A percentile compares a stretch with the other conserved stretches of the same genome.
Evolutionary conservation across 129 eudicot genomes (phyloP).

Genomic region (Kitagawia praeruptora): DNA sequence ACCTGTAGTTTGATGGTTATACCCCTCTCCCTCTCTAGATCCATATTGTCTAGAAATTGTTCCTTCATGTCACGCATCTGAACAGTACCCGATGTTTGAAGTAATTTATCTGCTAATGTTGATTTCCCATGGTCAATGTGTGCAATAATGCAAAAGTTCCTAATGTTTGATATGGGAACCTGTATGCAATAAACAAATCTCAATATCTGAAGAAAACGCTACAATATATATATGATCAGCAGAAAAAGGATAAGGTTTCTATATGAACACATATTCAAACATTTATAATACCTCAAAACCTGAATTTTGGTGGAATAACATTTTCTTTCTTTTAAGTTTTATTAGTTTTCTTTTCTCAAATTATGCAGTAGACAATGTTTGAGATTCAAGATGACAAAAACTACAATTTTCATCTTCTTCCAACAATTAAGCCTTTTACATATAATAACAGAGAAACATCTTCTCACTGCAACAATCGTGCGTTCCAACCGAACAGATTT

Average conservation of each 20-base stretch:
- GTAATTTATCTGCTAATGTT: slow-evolving; percentile 93
- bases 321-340: background rate
- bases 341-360: background rate
- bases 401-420: background rate
- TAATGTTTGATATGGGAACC: slow-evolving; percentile 77
- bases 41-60: slow-evolving; percentile 98
- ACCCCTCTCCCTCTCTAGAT: slow-evolving; percentile 98
- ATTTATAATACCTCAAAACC: background rate
- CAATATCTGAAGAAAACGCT: background rate
- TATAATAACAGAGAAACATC: background rate
- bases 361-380: background rate
- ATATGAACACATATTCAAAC: background rate
- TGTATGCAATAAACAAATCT: slow-evolving; percentile 23
- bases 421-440: background rate
- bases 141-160: slow-evolving; percentile 91
- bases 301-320: background rate
- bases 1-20: slow-evolving; percentile 97
- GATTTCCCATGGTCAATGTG: slow-evolving; percentile 99
- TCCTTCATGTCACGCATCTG: slow-evolving; percentile 93
- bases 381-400: background rate
- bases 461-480: background rate
- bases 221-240: background rate
- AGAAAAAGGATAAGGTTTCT: background rate
- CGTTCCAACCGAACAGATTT: background rate
- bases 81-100: slow-evolving; percentile 94